Percentiles rank a stretch among this genome's conserved stretches.
Conservation (phyloP, 192 early-diverging fungal genomes). For the Tieghemiomyces parasiticus region DNA sequence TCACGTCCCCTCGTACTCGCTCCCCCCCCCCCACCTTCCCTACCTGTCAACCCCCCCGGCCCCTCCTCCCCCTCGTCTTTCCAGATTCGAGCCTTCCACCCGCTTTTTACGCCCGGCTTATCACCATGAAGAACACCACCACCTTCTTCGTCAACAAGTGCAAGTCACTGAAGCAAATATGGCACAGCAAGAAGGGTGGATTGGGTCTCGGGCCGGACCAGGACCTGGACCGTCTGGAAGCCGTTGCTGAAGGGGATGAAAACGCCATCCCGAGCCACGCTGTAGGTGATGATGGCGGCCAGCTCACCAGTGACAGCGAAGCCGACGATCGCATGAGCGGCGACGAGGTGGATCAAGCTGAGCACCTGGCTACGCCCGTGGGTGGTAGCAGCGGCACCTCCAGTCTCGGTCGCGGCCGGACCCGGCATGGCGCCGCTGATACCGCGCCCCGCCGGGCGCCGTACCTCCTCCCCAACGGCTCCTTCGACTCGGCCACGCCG, state of each 20-base stretch:
- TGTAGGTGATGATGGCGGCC: background rate
- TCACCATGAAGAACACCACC: conserved; percentile 8
- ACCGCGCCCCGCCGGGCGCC: no score
- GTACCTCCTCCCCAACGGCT: background rate
- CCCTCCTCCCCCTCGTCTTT: no score
- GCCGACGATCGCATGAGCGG: background rate
- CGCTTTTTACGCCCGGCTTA: no score
- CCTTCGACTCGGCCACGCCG: background rate
- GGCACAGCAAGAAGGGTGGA: conserved; percentile 3
- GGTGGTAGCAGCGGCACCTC: no score
- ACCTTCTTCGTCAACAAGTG: conserved; percentile 9
- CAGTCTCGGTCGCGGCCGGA: no score
- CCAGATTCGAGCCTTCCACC: no score
- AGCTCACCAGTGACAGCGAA: background rate
- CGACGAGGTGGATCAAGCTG: background rate
- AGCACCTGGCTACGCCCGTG: background rate
- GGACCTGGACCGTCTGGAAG: background rate
- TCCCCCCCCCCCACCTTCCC: no score
- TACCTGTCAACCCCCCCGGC: no score
- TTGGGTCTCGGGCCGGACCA: background rate
- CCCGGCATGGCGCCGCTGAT: no score
- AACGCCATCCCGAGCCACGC: background rate
- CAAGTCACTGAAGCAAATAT: conserved; percentile 7
- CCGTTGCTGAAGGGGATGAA: background rate
- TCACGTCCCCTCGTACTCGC: no score